Percentiles rank a stretch among this genome's conserved stretches.
These are phyloP conservation scores for Physocladia obscura DNA, from an alignment of 192 early-diverging fungal species.

Conservation along the genomic window DNA sequence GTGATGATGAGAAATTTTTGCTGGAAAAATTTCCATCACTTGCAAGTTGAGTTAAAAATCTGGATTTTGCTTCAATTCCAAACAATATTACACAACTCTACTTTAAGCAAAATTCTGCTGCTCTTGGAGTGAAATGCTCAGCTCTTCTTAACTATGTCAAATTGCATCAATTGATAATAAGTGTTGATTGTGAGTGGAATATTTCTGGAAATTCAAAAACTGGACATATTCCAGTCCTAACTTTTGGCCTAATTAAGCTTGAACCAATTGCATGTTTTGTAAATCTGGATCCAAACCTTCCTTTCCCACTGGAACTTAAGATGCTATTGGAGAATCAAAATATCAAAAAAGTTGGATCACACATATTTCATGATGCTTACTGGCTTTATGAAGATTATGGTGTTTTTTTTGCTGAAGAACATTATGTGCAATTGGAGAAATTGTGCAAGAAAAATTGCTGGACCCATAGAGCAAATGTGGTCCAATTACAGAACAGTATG, in stretches of 20 bases:
- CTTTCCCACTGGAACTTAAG: neutral
- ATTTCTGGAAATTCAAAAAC: neutral
- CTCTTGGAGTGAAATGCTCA: neutral
- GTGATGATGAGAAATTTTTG: neutral
- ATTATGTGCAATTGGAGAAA: neutral
- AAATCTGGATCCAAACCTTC: neutral
- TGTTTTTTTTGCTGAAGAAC: neutral
- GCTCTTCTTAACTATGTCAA: neutral
- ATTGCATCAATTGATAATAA: neutral
- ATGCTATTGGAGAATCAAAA: neutral
- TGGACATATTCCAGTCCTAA: neutral
- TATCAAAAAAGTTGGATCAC: neutral
- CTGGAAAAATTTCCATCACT: neutral
- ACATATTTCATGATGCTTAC: neutral
- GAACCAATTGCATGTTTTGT: neutral
- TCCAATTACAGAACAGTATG: too few species aligned
- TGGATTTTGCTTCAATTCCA: neutral
- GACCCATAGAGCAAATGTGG: too few species aligned
- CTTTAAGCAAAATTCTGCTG: neutral
- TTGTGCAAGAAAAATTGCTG: neutral
- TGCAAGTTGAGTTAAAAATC: neutral
- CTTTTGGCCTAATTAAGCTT: neutral
- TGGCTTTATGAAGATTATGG: neutral
- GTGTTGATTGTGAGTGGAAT: slow-evolving; percentile 1
- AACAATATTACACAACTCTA: neutral